These are phyloP conservation scores for Solioccasus polychromus DNA, from an alignment of 768 basidiomycete genomes.

Conservation along the genomic window DNA sequence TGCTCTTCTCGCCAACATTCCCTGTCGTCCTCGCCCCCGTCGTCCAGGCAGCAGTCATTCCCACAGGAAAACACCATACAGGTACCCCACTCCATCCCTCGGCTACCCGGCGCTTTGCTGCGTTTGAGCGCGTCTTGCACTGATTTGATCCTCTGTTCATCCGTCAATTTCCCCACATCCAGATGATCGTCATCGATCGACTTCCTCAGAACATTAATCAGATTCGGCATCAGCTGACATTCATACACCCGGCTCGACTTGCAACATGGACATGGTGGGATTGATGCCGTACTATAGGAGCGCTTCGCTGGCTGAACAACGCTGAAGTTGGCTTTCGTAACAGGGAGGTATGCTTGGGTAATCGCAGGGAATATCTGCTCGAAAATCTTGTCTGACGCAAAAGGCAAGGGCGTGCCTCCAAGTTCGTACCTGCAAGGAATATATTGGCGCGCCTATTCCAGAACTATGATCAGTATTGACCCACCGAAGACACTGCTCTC, in stretches of 20 bases:
- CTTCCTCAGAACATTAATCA: constrained; percentile 72
- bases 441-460: background rate
- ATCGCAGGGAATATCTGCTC: constrained; percentile 69
- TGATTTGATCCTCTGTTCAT: constrained; percentile 66
- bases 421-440: constrained; percentile 70
- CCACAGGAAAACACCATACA: constrained; percentile 86
- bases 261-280: constrained; percentile 71
- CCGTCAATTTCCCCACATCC: constrained; percentile 42
- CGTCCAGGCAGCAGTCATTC: constrained; percentile 65
- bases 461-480: constrained; percentile 5
- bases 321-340: constrained; percentile 61
- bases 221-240: constrained; percentile 91
- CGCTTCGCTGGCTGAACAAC: constrained; percentile 45
- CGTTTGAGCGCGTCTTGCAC: constrained; percentile 56
- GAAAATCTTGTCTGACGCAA: constrained; percentile 74
- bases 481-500: constrained; percentile 86
- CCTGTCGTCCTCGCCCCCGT: constrained; percentile 37
- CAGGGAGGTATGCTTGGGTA: constrained; percentile 40
- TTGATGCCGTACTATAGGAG: constrained; percentile 49
- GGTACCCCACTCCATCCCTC: constrained; percentile 94
- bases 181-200: constrained; percentile 18
- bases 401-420: constrained; percentile 81
- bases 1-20: constrained; percentile 70
- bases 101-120: constrained; percentile 39
- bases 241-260: constrained; percentile 74